Percentiles rank a stretch among this genome's conserved stretches.
phyloP scores from a whole-genome alignment of 129 eudicot species.

The Flaveria ramosissima region DNA sequence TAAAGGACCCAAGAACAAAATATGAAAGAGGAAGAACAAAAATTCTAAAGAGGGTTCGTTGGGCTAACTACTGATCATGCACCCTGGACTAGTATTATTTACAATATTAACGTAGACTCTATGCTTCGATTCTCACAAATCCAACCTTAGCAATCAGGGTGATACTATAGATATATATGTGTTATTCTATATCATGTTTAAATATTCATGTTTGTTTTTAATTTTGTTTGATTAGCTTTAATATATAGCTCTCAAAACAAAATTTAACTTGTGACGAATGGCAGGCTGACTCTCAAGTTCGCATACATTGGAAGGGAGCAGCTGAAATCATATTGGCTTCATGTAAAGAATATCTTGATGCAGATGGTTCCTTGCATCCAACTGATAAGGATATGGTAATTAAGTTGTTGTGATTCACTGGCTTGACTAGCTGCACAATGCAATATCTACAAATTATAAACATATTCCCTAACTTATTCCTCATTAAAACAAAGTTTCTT shows the following conservation, averaged over 20 bases:
- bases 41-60: no score
- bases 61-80: background rate
- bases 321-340: slow-evolving; percentile 80
- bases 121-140: background rate
- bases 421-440: background rate
- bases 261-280: slow-evolving; percentile 12
- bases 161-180: background rate
- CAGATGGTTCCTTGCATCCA: slow-evolving; percentile 62
- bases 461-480: background rate
- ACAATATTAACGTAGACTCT: background rate
- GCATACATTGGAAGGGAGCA: slow-evolving; percentile 93
- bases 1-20: background rate
- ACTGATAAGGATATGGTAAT: slow-evolving; percentile 66
- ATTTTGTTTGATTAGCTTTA: background rate
- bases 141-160: background rate
- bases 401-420: slow-evolving; percentile 23
- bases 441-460: background rate
- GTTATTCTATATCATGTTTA: background rate
- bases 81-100: background rate
- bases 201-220: background rate
- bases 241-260: slow-evolving; percentile 1
- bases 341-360: slow-evolving; percentile 63
- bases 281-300: slow-evolving; percentile 68
- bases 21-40: no score
- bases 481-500: no score